Conservation (phyloP, 768 basidiomycete genomes). For the Phylloporus sp. region DNA sequence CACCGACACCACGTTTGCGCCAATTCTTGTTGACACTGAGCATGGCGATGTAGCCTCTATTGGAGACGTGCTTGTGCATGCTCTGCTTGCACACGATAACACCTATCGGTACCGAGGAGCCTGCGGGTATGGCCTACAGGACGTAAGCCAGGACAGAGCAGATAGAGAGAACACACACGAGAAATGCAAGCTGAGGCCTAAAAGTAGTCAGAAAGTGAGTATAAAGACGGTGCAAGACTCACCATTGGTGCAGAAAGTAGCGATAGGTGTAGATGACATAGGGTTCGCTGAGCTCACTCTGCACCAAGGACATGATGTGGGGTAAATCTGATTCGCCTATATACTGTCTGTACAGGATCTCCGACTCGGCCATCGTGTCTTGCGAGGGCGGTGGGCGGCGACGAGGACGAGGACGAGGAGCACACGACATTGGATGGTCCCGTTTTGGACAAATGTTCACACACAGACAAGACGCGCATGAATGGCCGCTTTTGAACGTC, state of each 20-base stretch:
- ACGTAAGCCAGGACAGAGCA: background rate
- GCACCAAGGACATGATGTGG: constrained; percentile 82
- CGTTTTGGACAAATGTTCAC: constrained; percentile 1
- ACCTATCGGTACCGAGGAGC: constrained; percentile 62
- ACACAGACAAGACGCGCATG: background rate
- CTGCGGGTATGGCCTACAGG: constrained; percentile 26
- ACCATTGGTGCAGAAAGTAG: constrained; percentile 97
- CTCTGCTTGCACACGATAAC: constrained; percentile 98
- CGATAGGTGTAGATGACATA: constrained; percentile 96
- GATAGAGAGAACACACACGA: constrained; percentile 39
- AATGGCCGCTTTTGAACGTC: background rate
- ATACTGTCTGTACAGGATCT: constrained; percentile 62
- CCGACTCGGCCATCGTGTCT: constrained; percentile 34
- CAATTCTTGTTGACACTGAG: constrained; percentile 81
- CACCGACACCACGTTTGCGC: constrained; percentile 91
- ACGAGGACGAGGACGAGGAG: background rate
- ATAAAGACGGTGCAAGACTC: constrained; percentile 27
- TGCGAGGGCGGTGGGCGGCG: background rate
- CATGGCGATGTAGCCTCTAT: constrained; percentile 98
- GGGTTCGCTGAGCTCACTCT: constrained; percentile 91
- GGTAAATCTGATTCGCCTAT: constrained; percentile 73
- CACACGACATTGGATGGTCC: background rate
- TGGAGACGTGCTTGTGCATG: constrained; percentile 66
- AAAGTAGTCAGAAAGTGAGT: background rate
- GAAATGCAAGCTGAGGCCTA: constrained; percentile 88